Evolutionary conservation across 306 rosid genomes (phyloP), one percentile per base, ranked within the genome.

Genomic region (Acacia melanoxylon): DNA sequence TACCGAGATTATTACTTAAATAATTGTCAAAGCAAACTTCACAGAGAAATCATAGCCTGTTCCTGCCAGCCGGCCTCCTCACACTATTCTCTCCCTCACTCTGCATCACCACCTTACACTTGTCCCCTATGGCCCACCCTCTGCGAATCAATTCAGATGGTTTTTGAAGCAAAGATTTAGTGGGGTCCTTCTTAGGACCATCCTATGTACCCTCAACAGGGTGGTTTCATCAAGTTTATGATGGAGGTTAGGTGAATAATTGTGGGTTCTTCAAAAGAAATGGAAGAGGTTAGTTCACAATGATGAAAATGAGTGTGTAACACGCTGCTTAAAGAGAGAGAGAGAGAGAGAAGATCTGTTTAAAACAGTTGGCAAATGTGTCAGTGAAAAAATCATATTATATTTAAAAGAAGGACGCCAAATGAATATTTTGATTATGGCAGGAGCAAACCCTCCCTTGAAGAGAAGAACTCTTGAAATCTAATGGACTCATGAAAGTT

Each of bases 311-410:
- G 94, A 91, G 92, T 89, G 97, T 91, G 91, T 81, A 91, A 92
- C 98, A 93, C 93, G 94, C 78, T 80, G 86, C 27, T 17, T 3
- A 8, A 0, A 74, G 16, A 15, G 78, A 56, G 78, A 27, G 29
- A 27, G 29, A 27, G 31, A 54, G 85, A 59, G 14, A 59, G 4
- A 5, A 83, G 83, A 81, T 85, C 79, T 89, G 89, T 87, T 81
- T 84, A 83, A 37, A 85, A 93, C 88, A 87, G 98, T 89, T 87
- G 97, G 97, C 99, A 90, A 87, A 78, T 88, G 97, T 92, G 99
- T 93, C 99, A 88, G 98, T 92, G 78, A 86, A 86, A 90, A 89
- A 85, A 78, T 75, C 3, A 4, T 31, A 85, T 81, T 61, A 61
- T 25, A 61, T 11, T 37, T 4, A 84, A 86, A 86, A 70, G 75